Evolutionary conservation across 768 basidiomycete species (phyloP).

Genomic region (Rhodotorula diobovata): DNA sequence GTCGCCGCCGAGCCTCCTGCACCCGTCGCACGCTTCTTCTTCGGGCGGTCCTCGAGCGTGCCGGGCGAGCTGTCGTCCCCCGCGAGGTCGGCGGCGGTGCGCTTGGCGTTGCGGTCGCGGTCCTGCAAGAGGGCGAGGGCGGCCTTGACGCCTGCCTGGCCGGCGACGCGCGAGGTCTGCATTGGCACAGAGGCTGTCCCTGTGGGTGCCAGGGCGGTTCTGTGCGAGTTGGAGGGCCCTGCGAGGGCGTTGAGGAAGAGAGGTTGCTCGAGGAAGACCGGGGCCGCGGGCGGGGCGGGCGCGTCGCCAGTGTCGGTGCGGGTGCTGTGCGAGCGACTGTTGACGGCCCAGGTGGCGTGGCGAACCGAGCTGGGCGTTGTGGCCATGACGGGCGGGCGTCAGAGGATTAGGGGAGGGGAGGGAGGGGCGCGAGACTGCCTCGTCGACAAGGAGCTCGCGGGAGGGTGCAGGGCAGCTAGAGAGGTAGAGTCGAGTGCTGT

Average conservation of each 20-base stretch:
- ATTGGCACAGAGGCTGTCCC: neutral
- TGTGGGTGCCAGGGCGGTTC: neutral
- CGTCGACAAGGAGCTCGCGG: neutral
- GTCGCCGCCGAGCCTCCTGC: neutral
- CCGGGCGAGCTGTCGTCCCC: neutral
- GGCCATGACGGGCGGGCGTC: neutral
- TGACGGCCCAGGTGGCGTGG: neutral
- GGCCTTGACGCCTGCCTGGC: neutral
- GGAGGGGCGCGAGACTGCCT: neutral
- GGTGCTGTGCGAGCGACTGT: constrained; percentile 14
- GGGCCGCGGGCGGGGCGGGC: constrained; percentile 2
- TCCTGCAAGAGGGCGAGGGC: neutral
- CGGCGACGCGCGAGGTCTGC: neutral
- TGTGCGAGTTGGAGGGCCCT: neutral
- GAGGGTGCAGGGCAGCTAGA: too few relatives aligned
- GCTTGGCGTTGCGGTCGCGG: constrained; percentile 11
- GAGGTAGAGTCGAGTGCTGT: neutral
- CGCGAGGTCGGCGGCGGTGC: neutral
- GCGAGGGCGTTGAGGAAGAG: constrained; percentile 21
- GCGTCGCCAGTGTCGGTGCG: constrained; percentile 7
- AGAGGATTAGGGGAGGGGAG: neutral
- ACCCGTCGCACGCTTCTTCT: neutral
- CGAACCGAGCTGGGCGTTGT: constrained; percentile 4
- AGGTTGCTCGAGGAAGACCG: constrained; percentile 16
- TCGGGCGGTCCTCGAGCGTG: neutral